Conservation (phyloP, 495 filamentous ascomycete genomes). For the Terfezia claveryi region DNA sequence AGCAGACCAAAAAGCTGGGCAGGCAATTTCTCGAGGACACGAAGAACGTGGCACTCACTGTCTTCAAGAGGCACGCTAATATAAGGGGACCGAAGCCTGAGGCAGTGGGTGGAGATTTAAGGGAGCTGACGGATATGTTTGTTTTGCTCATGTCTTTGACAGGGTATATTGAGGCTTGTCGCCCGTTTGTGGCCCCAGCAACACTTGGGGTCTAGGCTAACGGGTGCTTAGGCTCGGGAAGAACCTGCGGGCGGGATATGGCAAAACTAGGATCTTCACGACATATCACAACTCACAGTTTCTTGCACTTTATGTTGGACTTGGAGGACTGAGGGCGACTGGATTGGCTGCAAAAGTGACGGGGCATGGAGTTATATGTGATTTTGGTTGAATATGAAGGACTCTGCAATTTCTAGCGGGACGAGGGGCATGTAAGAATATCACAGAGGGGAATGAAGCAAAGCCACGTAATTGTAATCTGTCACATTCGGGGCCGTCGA, state of each 20-base stretch:
- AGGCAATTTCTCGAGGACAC: constrained; percentile 58
- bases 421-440: not conserved
- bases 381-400: not conserved
- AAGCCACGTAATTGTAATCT: not conserved
- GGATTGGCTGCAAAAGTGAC: not conserved
- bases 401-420: not conserved
- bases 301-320: not conserved
- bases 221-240: constrained; percentile 14
- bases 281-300: not conserved
- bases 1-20: constrained; percentile 48
- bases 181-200: not conserved
- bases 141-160: constrained; percentile 35
- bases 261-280: not conserved
- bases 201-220: constrained; percentile 18
- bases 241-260: not conserved
- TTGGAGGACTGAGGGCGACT: not conserved
- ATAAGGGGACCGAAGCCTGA: constrained; percentile 36
- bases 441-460: not conserved
- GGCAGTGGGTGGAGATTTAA: constrained; percentile 26
- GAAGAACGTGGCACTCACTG: constrained; percentile 53
- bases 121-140: constrained; percentile 33
- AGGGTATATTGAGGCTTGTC: constrained; percentile 34
- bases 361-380: not conserved
- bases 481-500: not conserved
- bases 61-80: constrained; percentile 76